Evolutionary conservation across 331 rosid species (phyloP).

Genomic region (Prunus yedoensis): DNA sequence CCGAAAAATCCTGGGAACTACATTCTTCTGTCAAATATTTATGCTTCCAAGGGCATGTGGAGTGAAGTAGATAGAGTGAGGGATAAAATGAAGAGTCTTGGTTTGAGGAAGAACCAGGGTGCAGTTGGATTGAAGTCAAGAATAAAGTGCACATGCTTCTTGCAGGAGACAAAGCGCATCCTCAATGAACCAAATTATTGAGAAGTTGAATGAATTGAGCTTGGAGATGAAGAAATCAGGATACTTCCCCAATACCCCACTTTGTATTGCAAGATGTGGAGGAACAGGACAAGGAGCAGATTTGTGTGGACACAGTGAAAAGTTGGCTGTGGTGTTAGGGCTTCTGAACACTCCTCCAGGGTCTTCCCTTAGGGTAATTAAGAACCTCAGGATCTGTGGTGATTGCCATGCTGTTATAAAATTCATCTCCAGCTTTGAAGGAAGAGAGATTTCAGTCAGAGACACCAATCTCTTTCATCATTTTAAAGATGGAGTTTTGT

Average conservation of each 20-base stretch:
- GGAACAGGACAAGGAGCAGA: constrained; percentile 77
- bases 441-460: constrained; percentile 58
- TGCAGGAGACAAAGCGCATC: constrained; percentile 74
- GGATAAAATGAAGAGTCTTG: constrained; percentile 54
- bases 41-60: constrained; percentile 74
- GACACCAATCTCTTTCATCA: constrained; percentile 74
- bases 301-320: constrained; percentile 80
- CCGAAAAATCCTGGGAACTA: constrained; percentile 74
- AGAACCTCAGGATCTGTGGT: constrained; percentile 66
- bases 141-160: constrained; percentile 61
- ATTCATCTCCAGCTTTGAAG: constrained; percentile 53
- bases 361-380: constrained; percentile 59
- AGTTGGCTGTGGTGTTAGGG: constrained; percentile 70
- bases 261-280: constrained; percentile 70
- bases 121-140: constrained; percentile 70
- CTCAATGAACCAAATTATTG: constrained; percentile 55
- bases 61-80: constrained; percentile 55
- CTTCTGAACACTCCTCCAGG: constrained; percentile 66
- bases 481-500: constrained; percentile 72
- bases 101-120: constrained; percentile 79
- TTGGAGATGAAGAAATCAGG: constrained; percentile 63
- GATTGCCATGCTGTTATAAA: constrained; percentile 69
- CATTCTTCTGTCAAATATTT: constrained; percentile 67
- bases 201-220: constrained; percentile 48
- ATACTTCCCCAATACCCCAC: constrained; percentile 42